Base-by-base conservation (phyloP, 305 asterid species). In the Ajuga reptans region DNA sequence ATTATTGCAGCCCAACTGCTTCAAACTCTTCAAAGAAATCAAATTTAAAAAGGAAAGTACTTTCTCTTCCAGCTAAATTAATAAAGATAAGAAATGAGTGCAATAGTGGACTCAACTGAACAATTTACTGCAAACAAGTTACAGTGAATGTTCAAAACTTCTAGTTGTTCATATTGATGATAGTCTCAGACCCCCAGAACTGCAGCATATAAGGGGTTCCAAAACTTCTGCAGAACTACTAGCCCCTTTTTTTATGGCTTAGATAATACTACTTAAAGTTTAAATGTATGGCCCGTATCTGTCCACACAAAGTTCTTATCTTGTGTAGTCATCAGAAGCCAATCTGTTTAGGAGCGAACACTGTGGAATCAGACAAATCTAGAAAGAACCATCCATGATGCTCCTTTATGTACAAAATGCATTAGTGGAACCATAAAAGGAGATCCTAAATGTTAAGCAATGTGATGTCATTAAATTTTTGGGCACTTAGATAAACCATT, bases 241-340 rank as follows among this genome's bases (percentile, higher is more conserved):
- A 59, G 64, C 31, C n/a, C 14, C 53, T 16, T 16, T 17, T 18
- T 21, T 51, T 54, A 59, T 15, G 9, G 46, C 14, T 41, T 34
- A 66, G 7, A 64, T 6, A 67, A 58, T 63, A 50, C 62, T 54
- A 60, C 54, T 58, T 57, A 49, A 42, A 47, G 71, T 42, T 49
- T 64, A 59, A 66, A 74, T 90, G 69, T 90, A 59, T 65, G 98
- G 79, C 94, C 95, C 94, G 96, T 92, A 92, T 92, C 98, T 88
- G 97, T 90, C 97, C 88, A 88, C 96, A 85, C 93, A 90, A 92
- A 72, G 59, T 45, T 62, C 95, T 90, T 73, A 62, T 83, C 58
- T 87, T 84, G 93, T 79, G 94, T 81, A 81, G 98, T 92, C 97
- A 90, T 90, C 96, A 88, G 96, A 92, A 90, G 91, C 98, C 92